Conservation (phyloP, 73 alveolate genomes). For the Stentor coeruleus region DNA sequence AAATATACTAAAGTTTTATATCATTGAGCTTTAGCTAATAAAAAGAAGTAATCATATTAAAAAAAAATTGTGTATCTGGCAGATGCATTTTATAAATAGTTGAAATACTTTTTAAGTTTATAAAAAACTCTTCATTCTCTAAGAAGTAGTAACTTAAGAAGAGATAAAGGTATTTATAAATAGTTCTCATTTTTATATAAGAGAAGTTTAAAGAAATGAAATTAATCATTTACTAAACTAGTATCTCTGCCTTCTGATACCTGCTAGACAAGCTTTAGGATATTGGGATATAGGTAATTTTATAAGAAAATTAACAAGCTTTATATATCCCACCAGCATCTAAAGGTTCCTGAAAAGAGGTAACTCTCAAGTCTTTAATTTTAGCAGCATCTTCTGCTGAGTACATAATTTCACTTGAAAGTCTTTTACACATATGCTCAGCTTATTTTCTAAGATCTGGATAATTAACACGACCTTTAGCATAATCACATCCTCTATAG, state of each 20-base stretch:
- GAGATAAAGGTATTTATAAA: conserved; percentile 16
- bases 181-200: not conserved
- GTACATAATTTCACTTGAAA: conserved; percentile 59
- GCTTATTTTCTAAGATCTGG: conserved; percentile 69
- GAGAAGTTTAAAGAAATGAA: too few species aligned
- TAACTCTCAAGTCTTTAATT: conserved; percentile 79
- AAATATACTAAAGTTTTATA: not conserved
- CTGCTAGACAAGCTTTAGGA: conserved; percentile 88
- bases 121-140: conserved; percentile 9
- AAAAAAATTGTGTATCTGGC: not conserved
- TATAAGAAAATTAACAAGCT: too few species aligned
- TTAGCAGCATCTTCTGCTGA: conserved; percentile 54
- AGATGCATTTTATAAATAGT: not conserved
- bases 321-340: conserved; percentile 68
- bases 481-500: conserved; percentile 85
- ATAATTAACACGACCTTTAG: conserved; percentile 73
- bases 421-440: conserved; percentile 83
- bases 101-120: conserved; percentile 2
- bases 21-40: not conserved
- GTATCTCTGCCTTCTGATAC: conserved; percentile 80
- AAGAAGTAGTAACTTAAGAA: conserved; percentile 6
- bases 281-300: too few species aligned
- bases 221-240: too few species aligned
- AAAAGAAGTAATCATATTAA: not conserved
- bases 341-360: conserved; percentile 71